These are phyloP conservation scores for Stagonosporopsis vannaccii DNA, from an alignment of 2,329 filamentous ascomycete species.

Conservation along the genomic window DNA sequence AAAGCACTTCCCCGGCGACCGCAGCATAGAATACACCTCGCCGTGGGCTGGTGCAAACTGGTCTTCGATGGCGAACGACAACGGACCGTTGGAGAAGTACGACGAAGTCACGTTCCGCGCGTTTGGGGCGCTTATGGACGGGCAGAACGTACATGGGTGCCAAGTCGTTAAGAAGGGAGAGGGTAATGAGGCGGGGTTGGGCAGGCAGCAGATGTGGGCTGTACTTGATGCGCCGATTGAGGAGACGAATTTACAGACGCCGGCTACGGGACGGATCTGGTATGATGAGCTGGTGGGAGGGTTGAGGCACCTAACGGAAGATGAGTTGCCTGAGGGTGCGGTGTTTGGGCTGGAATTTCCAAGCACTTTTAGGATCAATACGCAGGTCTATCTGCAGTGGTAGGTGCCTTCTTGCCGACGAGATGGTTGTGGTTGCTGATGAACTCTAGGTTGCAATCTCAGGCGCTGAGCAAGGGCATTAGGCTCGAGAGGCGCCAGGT, in stretches of 20 bases:
- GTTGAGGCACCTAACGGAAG: constrained; percentile 32
- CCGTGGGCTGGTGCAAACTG: constrained; percentile 89
- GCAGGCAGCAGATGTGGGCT: constrained; percentile 37
- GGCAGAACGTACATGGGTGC: constrained; percentile 29
- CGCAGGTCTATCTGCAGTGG: constrained; percentile 49
- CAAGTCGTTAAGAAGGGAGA: constrained; percentile 23
- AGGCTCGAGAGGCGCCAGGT: constrained; percentile 56
- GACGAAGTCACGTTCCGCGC: constrained; percentile 42
- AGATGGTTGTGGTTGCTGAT: not conserved
- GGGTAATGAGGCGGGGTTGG: constrained; percentile 36
- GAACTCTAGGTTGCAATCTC: constrained; percentile 53
- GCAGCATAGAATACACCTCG: constrained; percentile 88
- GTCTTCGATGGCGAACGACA: constrained; percentile 60
- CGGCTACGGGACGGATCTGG: constrained; percentile 51
- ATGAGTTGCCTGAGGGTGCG: constrained; percentile 45
- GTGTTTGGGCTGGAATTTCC: constrained; percentile 48
- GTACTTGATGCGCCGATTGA: constrained; percentile 42
- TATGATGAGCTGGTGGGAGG: constrained; percentile 53
- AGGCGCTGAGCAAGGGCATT: constrained; percentile 77
- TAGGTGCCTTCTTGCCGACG: constrained; percentile 18
- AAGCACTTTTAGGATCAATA: constrained; percentile 50
- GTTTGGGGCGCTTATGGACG: constrained; percentile 38
- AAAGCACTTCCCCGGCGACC: constrained; percentile 94
- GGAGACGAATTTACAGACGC: constrained; percentile 45
- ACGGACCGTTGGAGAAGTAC: constrained; percentile 41